phyloP scores from a whole-genome alignment of 225 moss, liverwort and hornwort species.

The Antitrichia curtipendula region DNA sequence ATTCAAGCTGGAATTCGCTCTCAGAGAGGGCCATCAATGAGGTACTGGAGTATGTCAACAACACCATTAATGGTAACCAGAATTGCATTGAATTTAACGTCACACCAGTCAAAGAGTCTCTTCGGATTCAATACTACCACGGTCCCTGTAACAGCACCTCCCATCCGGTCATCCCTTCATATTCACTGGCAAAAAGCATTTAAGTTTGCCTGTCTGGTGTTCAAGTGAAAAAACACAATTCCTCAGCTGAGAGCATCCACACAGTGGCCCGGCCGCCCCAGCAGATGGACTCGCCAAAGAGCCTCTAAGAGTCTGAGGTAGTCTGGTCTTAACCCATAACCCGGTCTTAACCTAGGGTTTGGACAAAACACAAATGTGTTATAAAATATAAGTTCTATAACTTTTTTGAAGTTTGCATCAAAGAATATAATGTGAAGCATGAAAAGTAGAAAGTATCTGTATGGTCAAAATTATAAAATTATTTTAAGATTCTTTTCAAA shows the following conservation, averaged over 20 bases:
- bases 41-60: constrained; percentile 4
- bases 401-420: too few species aligned
- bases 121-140: neutral
- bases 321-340: too few species aligned
- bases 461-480: too few species aligned
- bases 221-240: neutral
- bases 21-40: neutral
- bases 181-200: neutral
- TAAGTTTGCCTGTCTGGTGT: neutral
- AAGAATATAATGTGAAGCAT: too few species aligned
- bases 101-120: neutral
- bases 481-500: too few species aligned
- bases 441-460: too few species aligned
- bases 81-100: neutral
- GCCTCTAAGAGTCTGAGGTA: too few species aligned
- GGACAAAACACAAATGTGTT: too few species aligned
- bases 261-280: neutral
- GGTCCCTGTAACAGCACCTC: neutral
- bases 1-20: neutral
- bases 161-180: neutral
- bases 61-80: neutral
- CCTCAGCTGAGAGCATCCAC: too few species aligned
- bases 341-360: too few species aligned
- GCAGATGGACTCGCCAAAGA: neutral
- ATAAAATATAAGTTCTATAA: too few species aligned